phyloP scores from a whole-genome alignment of 1,139 yeast genomes.

The Blastobotrys elegans region DNA sequence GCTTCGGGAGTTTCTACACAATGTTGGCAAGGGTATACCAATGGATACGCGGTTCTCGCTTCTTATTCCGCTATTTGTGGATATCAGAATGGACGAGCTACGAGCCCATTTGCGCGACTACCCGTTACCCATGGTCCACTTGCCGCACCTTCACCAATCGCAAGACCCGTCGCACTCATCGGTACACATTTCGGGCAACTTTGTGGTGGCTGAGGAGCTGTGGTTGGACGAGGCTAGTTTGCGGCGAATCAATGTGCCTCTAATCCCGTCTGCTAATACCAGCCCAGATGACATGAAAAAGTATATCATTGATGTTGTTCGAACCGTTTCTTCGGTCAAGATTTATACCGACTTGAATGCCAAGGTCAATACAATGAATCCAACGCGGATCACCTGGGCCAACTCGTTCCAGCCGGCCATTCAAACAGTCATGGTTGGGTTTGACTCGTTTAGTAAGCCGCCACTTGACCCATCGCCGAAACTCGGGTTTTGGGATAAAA shows the following conservation, averaged over 20 bases:
- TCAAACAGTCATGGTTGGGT: constrained; percentile 71
- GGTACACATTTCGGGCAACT: constrained; percentile 43
- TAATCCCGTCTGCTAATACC: constrained; percentile 45
- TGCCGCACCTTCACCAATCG: constrained; percentile 36
- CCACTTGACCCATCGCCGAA: constrained; percentile 78
- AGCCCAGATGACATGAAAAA: constrained; percentile 34
- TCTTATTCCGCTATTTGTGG: constrained; percentile 56
- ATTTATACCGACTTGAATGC: constrained; percentile 59
- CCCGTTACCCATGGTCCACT: constrained; percentile 53
- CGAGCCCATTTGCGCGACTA: constrained; percentile 60
- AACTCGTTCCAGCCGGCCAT: constrained; percentile 79
- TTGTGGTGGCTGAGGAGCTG: constrained; percentile 54
- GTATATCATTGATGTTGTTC: constrained; percentile 58
- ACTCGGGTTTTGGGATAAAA: constrained; percentile 76
- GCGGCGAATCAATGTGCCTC: constrained; percentile 58
- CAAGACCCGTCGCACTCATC: constrained; percentile 34
- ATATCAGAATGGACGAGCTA: constrained; percentile 46
- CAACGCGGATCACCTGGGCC: constrained; percentile 81
- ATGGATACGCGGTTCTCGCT: constrained; percentile 61
- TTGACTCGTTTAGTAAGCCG: constrained; percentile 81
- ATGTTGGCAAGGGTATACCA: constrained; percentile 82
- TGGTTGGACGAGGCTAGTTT: constrained; percentile 44
- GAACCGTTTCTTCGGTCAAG: constrained; percentile 75
- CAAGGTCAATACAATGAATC: constrained; percentile 49
- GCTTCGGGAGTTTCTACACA: constrained; percentile 56